Evolutionary conservation across 495 filamentous ascomycete species (phyloP), one percentile per base, ranked within the genome.

Genomic region (Aspergillus wentii): DNA sequence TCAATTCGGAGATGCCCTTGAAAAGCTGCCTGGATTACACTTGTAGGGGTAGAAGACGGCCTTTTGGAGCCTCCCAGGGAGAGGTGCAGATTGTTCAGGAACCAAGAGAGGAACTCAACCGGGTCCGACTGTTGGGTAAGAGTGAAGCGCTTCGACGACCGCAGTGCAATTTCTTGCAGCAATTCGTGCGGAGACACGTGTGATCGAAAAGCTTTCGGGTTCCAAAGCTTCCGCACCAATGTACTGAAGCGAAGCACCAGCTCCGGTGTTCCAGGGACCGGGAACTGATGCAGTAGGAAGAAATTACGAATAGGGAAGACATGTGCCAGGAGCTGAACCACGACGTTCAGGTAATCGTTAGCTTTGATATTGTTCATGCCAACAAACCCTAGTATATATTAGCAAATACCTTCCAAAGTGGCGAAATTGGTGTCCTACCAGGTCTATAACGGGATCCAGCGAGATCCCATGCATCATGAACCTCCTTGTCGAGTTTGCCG

Each of bases 291-390:
- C 3, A 96, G 78, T 54, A 99, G 81, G 62, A 96, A 82, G 64
- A 78, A 96, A 55, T 97, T 96, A 21, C 94, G 84, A 34, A 99
- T 72, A 1, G 94, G 92, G 4, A 80, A 62, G 16, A 95, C 86
- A 63, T 99, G 92, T 1, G 90, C 82, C 10, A 99, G 73, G 9
- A 92, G 80, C 52, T 99, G 94, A n/a, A 92, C 80, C 5, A 96
- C 79, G 5, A 95, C 91, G 54, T 99, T 99, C 48, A 97, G 74
- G 62, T 97, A 99, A 64, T 99, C 92, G 64, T 99, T 99, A 33
- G 87, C 88, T 59, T 99, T 99, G 71, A 99, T 97, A 60, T 99
- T 96, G 69, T 99, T 97, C 83, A 99, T 88, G 43, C 92, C 92
- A 44, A 99, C 89, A 57, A 95, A 99, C 3, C 92, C 82, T 69